Conservation (phyloP, 1,139 yeast species). For the Candida sp. region DNA sequence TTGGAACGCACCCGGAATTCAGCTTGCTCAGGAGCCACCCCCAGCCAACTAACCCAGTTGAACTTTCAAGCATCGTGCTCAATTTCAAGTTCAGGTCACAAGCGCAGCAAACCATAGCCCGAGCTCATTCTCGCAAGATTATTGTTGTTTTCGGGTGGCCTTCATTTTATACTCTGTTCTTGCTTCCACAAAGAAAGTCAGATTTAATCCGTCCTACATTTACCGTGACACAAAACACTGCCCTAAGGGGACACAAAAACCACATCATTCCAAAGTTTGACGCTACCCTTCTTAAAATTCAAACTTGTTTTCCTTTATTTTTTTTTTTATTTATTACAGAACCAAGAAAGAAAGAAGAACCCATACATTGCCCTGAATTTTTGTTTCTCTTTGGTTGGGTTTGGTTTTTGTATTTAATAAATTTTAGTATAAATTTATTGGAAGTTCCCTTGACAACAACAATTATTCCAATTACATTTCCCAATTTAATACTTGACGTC, state of each 20-base stretch:
- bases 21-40: background rate
- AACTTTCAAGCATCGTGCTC: background rate
- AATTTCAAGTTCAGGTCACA: background rate
- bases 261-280: conserved; percentile 4
- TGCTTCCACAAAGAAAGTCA: background rate
- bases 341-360: background rate
- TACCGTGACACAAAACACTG: background rate
- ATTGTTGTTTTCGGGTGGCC: background rate
- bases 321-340: background rate
- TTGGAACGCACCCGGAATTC: background rate
- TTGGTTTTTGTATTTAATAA: background rate
- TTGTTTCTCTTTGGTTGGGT: no score
- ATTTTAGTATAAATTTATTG: conserved; percentile 3
- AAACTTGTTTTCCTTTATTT: background rate
- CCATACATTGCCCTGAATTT: conserved; percentile 1
- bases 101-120: background rate
- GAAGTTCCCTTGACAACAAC: conserved; percentile 7
- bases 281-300: conserved; percentile 3
- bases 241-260: background rate
- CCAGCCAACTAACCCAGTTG: background rate
- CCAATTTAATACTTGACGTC: conserved; percentile 4
- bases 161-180: background rate
- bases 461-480: conserved; percentile 5
- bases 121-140: background rate
- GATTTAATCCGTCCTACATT: background rate